Base-by-base conservation (phyloP, 805 yeast genomes). In the Candida wancherniae region DNA sequence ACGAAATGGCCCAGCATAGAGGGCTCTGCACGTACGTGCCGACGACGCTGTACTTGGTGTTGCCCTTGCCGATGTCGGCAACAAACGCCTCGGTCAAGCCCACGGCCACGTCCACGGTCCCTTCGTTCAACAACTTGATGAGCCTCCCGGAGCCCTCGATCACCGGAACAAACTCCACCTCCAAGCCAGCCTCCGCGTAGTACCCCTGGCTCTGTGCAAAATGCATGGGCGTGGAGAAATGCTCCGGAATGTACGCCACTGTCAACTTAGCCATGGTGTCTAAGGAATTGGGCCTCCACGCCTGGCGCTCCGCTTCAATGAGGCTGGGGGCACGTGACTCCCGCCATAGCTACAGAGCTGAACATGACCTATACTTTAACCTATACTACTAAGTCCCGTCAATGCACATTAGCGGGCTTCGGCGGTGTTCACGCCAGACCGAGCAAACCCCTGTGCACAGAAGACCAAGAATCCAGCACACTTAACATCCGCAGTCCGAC, bases 71-170 rank as follows among this genome's bases (percentile, higher is more conserved):
- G 29, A 82, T 63, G 12, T 90, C 94, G 17, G 92, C 76, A 3
- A 88, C 77, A 58, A 87, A 87, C 0, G 94, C 95, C 55, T 87
- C 97, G 4, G 96, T 87, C 32, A 87, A 67, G 0, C 97, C 97
- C 48, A 88, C 73, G 18, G 94, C 94, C 30, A 84, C 64, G 48
- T 87, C 92, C 20, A 86, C 71, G 24, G 78, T 73, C 8, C 71
- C 66, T 11, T 61, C 70, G 39, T 76, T 74, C 30, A 88, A 63
- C 5, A 86, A 69, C 45, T 80, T 82, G 52, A 87, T 83, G 55
- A 87, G 67, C 46, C 85, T 84, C 2, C 96, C 97, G 5, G 94
- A 78, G 1, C 97, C 97, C 11, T 92, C 83, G 11, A 85, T 82
- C 36, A 71, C 88, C 2, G 86, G 82, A 15, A 78, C 56, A 39